Conservation (phyloP, 306 rosid species). For the Trifolium fragiferum region DNA sequence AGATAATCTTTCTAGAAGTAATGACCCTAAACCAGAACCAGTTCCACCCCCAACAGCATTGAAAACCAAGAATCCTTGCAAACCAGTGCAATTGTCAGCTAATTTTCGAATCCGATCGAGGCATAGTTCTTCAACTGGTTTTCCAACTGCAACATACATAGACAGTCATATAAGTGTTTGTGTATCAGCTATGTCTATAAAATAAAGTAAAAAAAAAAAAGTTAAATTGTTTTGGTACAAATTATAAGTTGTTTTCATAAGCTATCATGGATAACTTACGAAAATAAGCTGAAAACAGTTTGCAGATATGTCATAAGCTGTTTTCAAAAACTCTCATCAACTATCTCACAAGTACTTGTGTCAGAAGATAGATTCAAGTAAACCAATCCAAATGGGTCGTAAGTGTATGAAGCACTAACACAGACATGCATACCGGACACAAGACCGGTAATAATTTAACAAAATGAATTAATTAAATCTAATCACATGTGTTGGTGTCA, state of each 20-base stretch:
- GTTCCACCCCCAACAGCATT: constrained; percentile 89
- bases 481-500: not conserved
- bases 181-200: not conserved
- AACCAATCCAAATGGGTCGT: not conserved
- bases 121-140: constrained; percentile 67
- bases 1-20: constrained; percentile 72
- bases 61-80: constrained; percentile 79
- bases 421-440: not conserved
- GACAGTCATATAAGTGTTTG: not conserved
- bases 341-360: not conserved
- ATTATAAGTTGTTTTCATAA: not conserved
- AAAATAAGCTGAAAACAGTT: not conserved
- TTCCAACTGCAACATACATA: constrained; percentile 61
- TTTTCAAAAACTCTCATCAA: not conserved
- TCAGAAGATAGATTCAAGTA: not conserved
- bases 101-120: constrained; percentile 67
- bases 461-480: not conserved
- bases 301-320: not conserved
- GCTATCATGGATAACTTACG: not conserved
- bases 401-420: not conserved
- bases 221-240: not conserved
- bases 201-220: no score
- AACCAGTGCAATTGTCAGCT: constrained; percentile 78
- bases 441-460: not conserved
- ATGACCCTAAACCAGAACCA: constrained; percentile 81